Conservation (phyloP, 2,329 filamentous ascomycete species). For the Cladosporium sp. region DNA sequence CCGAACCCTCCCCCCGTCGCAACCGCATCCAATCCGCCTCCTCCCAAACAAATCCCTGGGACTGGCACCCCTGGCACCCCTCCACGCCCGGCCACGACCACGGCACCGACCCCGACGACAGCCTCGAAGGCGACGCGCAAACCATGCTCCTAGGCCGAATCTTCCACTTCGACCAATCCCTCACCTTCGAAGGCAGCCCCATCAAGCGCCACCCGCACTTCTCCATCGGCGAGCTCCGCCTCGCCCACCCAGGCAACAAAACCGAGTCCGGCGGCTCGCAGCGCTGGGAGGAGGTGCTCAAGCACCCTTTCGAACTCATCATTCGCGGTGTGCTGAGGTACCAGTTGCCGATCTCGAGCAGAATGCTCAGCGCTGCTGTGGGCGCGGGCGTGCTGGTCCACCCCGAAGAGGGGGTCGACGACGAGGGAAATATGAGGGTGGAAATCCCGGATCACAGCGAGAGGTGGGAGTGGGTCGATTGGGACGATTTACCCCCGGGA, state of each 20-base stretch:
- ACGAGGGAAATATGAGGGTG: slow-evolving; percentile 28
- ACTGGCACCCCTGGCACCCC: slow-evolving; percentile 21
- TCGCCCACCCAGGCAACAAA: slow-evolving; percentile 79
- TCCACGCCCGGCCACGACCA: slow-evolving; percentile 17
- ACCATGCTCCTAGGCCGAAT: slow-evolving; percentile 93
- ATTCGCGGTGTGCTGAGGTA: slow-evolving; percentile 90
- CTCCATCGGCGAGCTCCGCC: slow-evolving; percentile 78
- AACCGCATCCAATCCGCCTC: slow-evolving; percentile 1
- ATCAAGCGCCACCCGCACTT: slow-evolving; percentile 68
- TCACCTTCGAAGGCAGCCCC: slow-evolving; percentile 86
- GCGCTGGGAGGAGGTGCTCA: slow-evolving; percentile 85
- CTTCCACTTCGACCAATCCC: slow-evolving; percentile 76
- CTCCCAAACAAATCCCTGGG: background rate
- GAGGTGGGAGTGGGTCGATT: slow-evolving; percentile 31
- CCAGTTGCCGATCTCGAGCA: slow-evolving; percentile 56
- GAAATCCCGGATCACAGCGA: slow-evolving; percentile 25
- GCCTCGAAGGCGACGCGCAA: slow-evolving; percentile 59
- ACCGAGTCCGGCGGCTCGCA: slow-evolving; percentile 77
- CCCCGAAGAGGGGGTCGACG: slow-evolving; percentile 35
- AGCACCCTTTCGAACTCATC: slow-evolving; percentile 91
- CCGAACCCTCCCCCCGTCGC: background rate
- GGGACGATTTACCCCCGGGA: slow-evolving; percentile 16
- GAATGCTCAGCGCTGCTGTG: slow-evolving; percentile 49
- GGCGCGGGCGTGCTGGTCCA: slow-evolving; percentile 38
- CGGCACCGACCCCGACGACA: slow-evolving; percentile 39